These are phyloP conservation scores for Bathelium albidoporum DNA, from an alignment of 495 filamentous ascomycete genomes.

Conservation along the genomic window DNA sequence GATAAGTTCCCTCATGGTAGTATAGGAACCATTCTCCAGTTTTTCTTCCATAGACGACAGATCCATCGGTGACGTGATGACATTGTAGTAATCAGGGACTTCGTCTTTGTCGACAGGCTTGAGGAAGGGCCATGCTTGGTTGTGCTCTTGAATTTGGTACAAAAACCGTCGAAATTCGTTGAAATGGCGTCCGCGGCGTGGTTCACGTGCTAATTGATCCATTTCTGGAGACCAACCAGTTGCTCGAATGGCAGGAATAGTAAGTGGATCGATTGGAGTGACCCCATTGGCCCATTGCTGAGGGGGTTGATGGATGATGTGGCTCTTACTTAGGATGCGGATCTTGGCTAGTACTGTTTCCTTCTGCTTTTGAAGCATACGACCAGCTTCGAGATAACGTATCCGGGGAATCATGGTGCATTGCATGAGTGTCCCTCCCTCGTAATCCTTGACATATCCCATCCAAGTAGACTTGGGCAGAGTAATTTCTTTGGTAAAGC, in stretches of 20 bases:
- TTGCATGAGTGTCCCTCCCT: conserved; percentile 98
- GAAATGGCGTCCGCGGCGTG: conserved; percentile 95
- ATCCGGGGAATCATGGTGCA: conserved; percentile 94
- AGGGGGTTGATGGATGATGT: conserved; percentile 79
- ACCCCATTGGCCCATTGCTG: conserved; percentile 73
- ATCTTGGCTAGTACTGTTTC: conserved; percentile 91
- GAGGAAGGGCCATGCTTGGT: conserved; percentile 85
- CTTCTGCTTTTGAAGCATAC: conserved; percentile 96
- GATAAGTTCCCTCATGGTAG: conserved; percentile 85
- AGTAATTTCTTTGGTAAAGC: conserved; percentile 97
- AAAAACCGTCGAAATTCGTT: conserved; percentile 84
- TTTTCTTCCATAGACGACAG: conserved; percentile 91
- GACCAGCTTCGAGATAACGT: conserved; percentile 81
- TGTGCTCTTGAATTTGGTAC: conserved; percentile 90
- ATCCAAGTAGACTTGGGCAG: conserved; percentile 91
- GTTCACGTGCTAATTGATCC: conserved; percentile 91
- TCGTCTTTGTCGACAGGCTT: conserved; percentile 91
- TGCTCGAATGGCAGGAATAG: conserved; percentile 70
- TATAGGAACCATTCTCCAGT: conserved; percentile 86
- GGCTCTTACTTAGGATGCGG: conserved; percentile 75
- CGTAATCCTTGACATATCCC: conserved; percentile 99
- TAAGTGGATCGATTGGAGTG: conserved; percentile 64
- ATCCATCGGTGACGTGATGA: conserved; percentile 98
- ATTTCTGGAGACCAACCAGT: conserved; percentile 95
- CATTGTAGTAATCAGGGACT: conserved; percentile 93